Evolutionary conservation across 2,329 filamentous ascomycete genomes (phyloP).

Genomic region (Diaporthe aspalathi): DNA sequence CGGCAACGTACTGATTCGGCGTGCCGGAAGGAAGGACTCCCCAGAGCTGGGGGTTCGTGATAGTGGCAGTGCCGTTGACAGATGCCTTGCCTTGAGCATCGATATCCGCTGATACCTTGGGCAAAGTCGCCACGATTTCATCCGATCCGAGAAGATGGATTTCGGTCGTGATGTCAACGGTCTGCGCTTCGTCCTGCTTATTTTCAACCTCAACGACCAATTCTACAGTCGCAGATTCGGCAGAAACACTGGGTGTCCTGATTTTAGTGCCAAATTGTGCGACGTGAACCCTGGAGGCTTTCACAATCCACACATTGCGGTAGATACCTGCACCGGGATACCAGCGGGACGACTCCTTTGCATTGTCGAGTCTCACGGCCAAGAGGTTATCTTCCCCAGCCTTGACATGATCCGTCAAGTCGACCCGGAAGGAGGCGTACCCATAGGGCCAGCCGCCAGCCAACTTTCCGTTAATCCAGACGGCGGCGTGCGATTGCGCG

Average conservation of each 20-base stretch:
- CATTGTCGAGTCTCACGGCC: conserved; percentile 63
- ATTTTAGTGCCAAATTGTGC: conserved; percentile 62
- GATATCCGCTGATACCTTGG: conserved; percentile 46
- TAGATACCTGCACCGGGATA: conserved; percentile 67
- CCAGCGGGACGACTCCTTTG: conserved; percentile 61
- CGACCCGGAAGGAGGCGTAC: conserved; percentile 62
- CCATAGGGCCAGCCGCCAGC: conserved; percentile 65
- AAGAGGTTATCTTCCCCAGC: conserved; percentile 53
- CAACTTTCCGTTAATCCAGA: conserved; percentile 62
- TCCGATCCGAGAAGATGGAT: conserved; percentile 52
- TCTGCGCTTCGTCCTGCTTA: conserved; percentile 45
- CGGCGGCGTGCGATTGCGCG: conserved; percentile 62
- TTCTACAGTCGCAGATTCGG: conserved; percentile 57
- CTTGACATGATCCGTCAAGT: conserved; percentile 57
- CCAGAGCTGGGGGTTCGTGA: conserved; percentile 59
- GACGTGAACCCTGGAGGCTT: conserved; percentile 58
- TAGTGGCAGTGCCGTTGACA: conserved; percentile 49
- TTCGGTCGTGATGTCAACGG: conserved; percentile 54
- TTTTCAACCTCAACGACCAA: conserved; percentile 61
- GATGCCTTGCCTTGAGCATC: conserved; percentile 48
- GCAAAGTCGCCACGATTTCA: conserved; percentile 50
- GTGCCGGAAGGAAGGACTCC: conserved; percentile 58
- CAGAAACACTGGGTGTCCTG: conserved; percentile 57
- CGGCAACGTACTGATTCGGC: conserved; percentile 60
- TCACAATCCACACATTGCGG: conserved; percentile 65